Evolutionary conservation across 768 basidiomycete species (phyloP).

Genomic region (Serendipita sp.): DNA sequence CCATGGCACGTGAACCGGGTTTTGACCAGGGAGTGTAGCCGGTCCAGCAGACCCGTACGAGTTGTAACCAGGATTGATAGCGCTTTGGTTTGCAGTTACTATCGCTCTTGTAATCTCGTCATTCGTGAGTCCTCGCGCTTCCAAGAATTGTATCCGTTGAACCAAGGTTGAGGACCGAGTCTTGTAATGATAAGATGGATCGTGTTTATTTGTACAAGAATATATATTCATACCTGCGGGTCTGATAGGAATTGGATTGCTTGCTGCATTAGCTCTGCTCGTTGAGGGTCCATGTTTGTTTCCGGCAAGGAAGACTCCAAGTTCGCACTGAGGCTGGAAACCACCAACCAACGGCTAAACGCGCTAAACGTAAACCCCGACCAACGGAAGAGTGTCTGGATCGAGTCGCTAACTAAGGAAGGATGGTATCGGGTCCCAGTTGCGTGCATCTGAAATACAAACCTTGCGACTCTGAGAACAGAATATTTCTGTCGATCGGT

Average conservation of each 20-base stretch:
- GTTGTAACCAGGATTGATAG: constrained; percentile 12
- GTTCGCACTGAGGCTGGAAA: no score
- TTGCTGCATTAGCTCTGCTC: constrained; percentile 60
- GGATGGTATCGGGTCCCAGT: no score
- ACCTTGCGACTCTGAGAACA: no score
- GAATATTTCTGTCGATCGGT: no score
- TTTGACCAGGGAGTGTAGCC: constrained; percentile 23
- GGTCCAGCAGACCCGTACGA: constrained; percentile 22
- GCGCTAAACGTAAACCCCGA: no score
- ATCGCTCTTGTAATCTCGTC: constrained; percentile 42
- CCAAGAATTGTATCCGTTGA: constrained; percentile 85
- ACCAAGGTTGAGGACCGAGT: constrained; percentile 60
- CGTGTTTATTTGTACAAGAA: neutral
- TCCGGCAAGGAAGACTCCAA: no score
- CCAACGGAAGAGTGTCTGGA: no score
- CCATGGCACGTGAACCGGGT: constrained; percentile 25
- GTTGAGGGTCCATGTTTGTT: constrained; percentile 13
- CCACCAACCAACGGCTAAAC: no score
- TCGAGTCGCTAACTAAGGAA: no score
- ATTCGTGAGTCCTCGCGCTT: constrained; percentile 76
- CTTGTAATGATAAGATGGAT: constrained; percentile 24
- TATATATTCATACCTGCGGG: constrained; percentile 39
- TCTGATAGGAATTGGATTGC: constrained; percentile 78
- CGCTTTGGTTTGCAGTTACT: constrained; percentile 9
- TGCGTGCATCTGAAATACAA: no score